Base-by-base conservation (phyloP, 495 filamentous ascomycete species). In the Podospora pseudoanserina region DNA sequence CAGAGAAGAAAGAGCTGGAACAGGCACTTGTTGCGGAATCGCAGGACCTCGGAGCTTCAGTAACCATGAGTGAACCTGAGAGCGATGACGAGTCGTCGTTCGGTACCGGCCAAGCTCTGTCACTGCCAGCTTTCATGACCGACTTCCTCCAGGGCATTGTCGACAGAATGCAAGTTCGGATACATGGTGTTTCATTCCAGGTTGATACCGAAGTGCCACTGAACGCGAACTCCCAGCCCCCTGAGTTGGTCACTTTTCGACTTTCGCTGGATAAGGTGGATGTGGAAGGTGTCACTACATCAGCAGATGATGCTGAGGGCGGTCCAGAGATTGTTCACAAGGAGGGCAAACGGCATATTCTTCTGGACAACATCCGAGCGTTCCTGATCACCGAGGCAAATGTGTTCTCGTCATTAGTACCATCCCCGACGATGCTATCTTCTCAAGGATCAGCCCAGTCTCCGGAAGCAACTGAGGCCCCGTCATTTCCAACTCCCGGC, bases 131-230 rank as follows among this genome's bases (percentile, higher is more conserved):
- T 3, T 94, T 97, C 71, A 82, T 99, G 16, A 88, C 92, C 11
- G 88, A 86, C 27, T 94, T 96, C 71, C 77, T 98, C 0, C 89
- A 92, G 75, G 93, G 93, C 5, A 87, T 97, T 66, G 81, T 87
- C 39, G 92, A 97, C 74, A 87, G 94, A 54, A 77, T 96, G 27
- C 86, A 92, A 77, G 77, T 97, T 19, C 83, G 82, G 34, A 84
- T 97, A 54, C 84, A 82, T 57, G 76, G 82, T 56, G 81, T 91
- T 16, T 79, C 80, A 13, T 79, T 89, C 65, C 82, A 84, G 65
- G 69, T 88, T 30, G 87, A 93, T 69, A 81, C 93, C 19, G 82
- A 87, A 60, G 77, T 92, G 32, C 86, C 88, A 0, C 77, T 89
- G 18, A 89, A 93, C 54, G 79, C 84, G 63, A 83, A 83, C 65